Percentiles rank a stretch among this genome's conserved stretches.
These are phyloP conservation scores for Vanrija pseudolonga DNA, from an alignment of 1,284 basidiomycete genomes.

Conservation along the genomic window DNA sequence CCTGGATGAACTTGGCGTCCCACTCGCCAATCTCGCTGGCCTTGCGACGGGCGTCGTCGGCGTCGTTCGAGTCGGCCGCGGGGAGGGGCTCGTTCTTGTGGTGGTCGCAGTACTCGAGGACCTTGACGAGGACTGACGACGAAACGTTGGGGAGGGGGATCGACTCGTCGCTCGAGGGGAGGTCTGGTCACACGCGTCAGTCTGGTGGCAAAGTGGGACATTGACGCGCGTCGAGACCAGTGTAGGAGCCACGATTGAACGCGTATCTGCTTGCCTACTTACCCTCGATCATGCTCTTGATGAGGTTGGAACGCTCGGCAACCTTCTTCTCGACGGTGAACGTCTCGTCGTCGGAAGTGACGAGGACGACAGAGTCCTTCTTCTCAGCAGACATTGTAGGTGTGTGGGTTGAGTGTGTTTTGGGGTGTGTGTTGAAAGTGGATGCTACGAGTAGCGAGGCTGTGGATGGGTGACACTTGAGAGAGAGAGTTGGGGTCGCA, in stretches of 20 bases:
- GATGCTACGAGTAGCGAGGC: too few relatives aligned
- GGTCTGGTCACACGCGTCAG: constrained; percentile 57
- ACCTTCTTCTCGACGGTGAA: constrained; percentile 93
- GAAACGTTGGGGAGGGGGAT: constrained; percentile 98
- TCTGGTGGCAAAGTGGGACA: too few relatives aligned
- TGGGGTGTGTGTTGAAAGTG: background rate
- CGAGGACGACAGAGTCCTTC: constrained; percentile 38
- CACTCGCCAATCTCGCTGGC: constrained; percentile 98
- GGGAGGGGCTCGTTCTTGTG: constrained; percentile 95
- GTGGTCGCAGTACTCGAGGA: constrained; percentile 98
- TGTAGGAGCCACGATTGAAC: background rate
- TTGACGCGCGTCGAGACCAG: background rate
- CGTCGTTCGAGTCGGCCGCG: constrained; percentile 65
- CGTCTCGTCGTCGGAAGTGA: constrained; percentile 87
- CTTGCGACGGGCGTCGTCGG: constrained; percentile 93
- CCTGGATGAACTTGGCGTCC: constrained; percentile 97
- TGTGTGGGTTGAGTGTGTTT: background rate
- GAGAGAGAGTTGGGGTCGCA: background rate
- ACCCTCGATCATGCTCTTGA: constrained; percentile 99
- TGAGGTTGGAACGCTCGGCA: constrained; percentile 89
- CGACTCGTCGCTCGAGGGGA: constrained; percentile 78
- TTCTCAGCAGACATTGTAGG: constrained; percentile 22
- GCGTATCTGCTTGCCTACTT: constrained; percentile 25
- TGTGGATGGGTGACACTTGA: background rate
- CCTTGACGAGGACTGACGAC: constrained; percentile 94